phyloP scores from a whole-genome alignment of 2,329 filamentous ascomycete species.

The Beauveria sp. region DNA sequence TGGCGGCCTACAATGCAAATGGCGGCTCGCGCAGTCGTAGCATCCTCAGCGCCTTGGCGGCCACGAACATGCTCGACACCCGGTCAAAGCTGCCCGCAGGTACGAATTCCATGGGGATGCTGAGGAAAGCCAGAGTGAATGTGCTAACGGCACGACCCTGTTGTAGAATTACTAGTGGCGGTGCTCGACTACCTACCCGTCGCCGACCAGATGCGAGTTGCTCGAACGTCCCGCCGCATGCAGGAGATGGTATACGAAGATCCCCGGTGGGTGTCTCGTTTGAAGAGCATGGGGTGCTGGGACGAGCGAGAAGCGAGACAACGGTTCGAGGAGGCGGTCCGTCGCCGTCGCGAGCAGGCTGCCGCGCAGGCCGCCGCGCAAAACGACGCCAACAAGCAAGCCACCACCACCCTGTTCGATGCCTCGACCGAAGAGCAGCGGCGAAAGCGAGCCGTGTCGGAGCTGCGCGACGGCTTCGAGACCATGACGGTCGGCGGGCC shows the following conservation, averaged over 20 bases:
- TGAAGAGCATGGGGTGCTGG: constrained; percentile 88
- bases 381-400: constrained; percentile 18
- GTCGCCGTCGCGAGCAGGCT: constrained; percentile 49
- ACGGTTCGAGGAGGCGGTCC: constrained; percentile 66
- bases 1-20: constrained; percentile 38
- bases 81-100: constrained; percentile 78
- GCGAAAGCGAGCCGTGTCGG: constrained; percentile 31
- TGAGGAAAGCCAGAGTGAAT: no score
- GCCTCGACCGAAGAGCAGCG: constrained; percentile 59
- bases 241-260: constrained; percentile 99
- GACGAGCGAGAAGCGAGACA: constrained; percentile 79
- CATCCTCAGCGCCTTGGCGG: constrained; percentile 70
- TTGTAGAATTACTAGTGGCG: constrained; percentile 71
- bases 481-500: constrained; percentile 52
- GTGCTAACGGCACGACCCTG: not conserved
- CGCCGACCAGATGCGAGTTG: constrained; percentile 76
- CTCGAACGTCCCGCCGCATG: constrained; percentile 75
- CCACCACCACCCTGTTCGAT: constrained; percentile 61
- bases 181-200: constrained; percentile 88
- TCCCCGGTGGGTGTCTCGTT: constrained; percentile 80
- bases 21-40: constrained; percentile 34
- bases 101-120: constrained; percentile 29
- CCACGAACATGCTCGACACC: constrained; percentile 70
- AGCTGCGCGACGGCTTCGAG: constrained; percentile 65
- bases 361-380: constrained; percentile 18